These are phyloP conservation scores for Tylopilus intermedius DNA, from an alignment of 768 basidiomycete species.

Conservation along the genomic window DNA sequence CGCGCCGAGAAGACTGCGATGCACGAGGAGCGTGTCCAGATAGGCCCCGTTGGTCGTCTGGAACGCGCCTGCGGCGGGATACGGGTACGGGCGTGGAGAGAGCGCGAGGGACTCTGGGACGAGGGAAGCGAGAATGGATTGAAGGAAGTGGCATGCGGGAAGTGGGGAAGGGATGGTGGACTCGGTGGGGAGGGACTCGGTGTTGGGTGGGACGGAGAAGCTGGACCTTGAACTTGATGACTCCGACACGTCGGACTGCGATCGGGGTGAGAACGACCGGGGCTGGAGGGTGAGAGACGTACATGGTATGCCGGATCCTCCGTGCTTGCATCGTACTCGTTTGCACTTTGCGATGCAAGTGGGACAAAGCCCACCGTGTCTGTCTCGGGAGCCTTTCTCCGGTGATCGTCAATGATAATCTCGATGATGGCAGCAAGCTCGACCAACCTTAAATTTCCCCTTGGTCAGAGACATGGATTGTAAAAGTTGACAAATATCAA, in stretches of 20 bases:
- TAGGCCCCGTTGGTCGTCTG: constrained; percentile 69
- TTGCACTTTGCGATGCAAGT: not conserved
- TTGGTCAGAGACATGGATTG: constrained; percentile 46
- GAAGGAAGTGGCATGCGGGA: constrained; percentile 60
- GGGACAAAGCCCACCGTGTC: constrained; percentile 20
- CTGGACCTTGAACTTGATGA: constrained; percentile 42
- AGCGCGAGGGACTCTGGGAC: constrained; percentile 36
- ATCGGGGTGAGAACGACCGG: not conserved
- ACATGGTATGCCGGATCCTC: constrained; percentile 46
- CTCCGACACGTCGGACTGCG: constrained; percentile 43
- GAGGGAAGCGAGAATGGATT: constrained; percentile 53
- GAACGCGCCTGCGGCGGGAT: constrained; percentile 28
- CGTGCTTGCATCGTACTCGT: constrained; percentile 35
- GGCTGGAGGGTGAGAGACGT: constrained; percentile 7
- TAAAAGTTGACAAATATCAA: constrained; percentile 52
- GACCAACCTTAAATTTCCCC: constrained; percentile 27
- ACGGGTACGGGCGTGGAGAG: constrained; percentile 30
- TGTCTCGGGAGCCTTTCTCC: constrained; percentile 32
- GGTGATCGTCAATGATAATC: constrained; percentile 19
- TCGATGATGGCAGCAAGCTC: not conserved
- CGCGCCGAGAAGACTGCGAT: constrained; percentile 63
- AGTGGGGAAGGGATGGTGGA: constrained; percentile 14
- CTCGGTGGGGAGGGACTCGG: constrained; percentile 13
- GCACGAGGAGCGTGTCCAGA: constrained; percentile 72
- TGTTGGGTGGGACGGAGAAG: constrained; percentile 26